Conservation (phyloP, 805 yeast species). For the Dipodascus geniculatus region DNA sequence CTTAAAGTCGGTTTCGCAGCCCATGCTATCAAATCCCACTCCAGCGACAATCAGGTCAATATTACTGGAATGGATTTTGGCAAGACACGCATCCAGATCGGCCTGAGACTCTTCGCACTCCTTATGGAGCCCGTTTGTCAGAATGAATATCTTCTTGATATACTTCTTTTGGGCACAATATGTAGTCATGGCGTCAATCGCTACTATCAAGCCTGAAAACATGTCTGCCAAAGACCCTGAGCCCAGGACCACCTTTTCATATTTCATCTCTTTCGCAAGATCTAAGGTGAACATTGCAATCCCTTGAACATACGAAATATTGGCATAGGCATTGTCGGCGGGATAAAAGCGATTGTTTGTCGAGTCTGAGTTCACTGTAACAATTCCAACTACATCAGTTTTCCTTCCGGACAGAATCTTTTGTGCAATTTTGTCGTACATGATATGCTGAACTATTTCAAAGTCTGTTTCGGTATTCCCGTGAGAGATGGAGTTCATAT, state of each 20-base stretch:
- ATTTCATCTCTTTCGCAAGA: conserved; percentile 8
- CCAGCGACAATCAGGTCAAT: conserved; percentile 13
- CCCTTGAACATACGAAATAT: not conserved
- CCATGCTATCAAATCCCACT: conserved; percentile 8
- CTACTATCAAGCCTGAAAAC: conserved; percentile 25
- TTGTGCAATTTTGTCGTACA: conserved; percentile 21
- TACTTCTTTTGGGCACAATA: conserved; percentile 23
- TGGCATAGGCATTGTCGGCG: not conserved
- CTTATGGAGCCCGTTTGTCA: conserved; percentile 20
- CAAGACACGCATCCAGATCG: conserved; percentile 2
- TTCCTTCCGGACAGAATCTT: conserved; percentile 19
- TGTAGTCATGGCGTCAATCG: conserved; percentile 24
- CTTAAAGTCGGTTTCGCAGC: conserved; percentile 5
- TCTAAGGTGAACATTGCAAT: not conserved
- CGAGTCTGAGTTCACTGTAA: conserved; percentile 16
- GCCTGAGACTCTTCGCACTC: conserved; percentile 5
- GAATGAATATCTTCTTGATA: conserved; percentile 28
- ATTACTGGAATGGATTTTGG: conserved; percentile 6
- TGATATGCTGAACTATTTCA: conserved; percentile 27
- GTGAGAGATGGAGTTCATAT: conserved; percentile 16
- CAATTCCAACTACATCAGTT: conserved; percentile 19
- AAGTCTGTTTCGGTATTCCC: conserved; percentile 12
- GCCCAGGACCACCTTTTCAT: not conserved
- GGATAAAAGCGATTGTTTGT: conserved; percentile 2
- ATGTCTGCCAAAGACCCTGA: not conserved